phyloP scores from a whole-genome alignment of 352 stramenopile genomes.

The Phytopythium ostracodes region DNA sequence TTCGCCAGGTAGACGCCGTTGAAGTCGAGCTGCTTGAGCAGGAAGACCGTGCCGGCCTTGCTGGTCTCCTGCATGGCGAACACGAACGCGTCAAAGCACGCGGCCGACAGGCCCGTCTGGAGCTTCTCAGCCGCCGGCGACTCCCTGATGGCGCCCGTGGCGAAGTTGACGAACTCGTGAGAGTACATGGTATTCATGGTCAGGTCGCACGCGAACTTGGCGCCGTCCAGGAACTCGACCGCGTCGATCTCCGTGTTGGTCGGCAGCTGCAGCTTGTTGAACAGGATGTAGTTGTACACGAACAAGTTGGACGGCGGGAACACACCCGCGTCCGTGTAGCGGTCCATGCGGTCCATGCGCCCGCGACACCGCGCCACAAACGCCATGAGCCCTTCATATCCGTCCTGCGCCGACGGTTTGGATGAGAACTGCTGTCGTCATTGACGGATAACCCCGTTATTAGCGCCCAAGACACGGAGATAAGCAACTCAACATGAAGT shows the following conservation, averaged over 20 bases:
- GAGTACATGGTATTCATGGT: conserved; percentile 30
- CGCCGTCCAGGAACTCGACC: conserved; percentile 24
- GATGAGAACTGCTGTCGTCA: conserved; percentile 16
- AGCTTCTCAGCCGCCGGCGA: conserved; percentile 17
- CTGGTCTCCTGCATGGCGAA: conserved; percentile 51
- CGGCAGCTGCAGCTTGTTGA: conserved; percentile 28
- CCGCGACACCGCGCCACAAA: conserved; percentile 21
- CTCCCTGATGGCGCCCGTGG: conserved; percentile 10
- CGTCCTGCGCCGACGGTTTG: conserved; percentile 23
- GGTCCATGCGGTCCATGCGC: conserved; percentile 16
- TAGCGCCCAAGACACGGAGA: neutral
- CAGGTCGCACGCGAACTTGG: conserved; percentile 18
- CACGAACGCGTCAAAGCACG: conserved; percentile 48
- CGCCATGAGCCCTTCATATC: conserved; percentile 24
- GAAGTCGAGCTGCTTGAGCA: conserved; percentile 49
- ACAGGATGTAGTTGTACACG: conserved; percentile 33
- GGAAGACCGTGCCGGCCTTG: conserved; percentile 41
- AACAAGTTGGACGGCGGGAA: conserved; percentile 27
- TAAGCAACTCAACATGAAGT: neutral
- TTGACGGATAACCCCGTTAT: neutral
- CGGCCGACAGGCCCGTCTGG: conserved; percentile 20
- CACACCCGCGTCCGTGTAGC: conserved; percentile 29
- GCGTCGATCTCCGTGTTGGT: conserved; percentile 21
- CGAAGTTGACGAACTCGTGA: conserved; percentile 20
- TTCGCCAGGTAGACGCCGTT: conserved; percentile 38